Evolutionary conservation across 2,329 filamentous ascomycete species (phyloP), one percentile per base, ranked within the genome.

Genomic region (Aspergillus sp.): DNA sequence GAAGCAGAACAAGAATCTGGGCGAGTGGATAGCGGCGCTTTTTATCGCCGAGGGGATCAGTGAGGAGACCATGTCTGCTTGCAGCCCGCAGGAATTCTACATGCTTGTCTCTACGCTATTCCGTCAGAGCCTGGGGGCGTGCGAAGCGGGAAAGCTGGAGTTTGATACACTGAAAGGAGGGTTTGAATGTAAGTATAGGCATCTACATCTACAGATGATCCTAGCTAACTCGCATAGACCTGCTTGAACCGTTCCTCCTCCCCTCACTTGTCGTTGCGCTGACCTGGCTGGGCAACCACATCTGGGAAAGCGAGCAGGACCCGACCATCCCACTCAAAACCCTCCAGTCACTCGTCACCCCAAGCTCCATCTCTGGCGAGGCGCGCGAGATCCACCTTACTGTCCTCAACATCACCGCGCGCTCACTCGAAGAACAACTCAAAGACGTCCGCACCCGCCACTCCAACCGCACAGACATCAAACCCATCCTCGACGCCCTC

Each of bases 41-140:
- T 88, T 85, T 61, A 81, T 85, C 39, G 83, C 84, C 2, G 84
- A 87, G 67, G 83, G 83, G 1, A 84, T 88, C 41, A 83, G 80
- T 53, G 85, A 88, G 62, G 85, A 88, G 57, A 81, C 86, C 3
- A 85, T 87, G 77, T 83, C 84, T 20, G 80, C 82, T 12, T 88
- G 85, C 68, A 84, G 82, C 41, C 85, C 85, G 2, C 84, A 86
- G 53, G 83, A 86, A 41, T 88, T 88, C 60, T 87, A 87, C 64
- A 69, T 83, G 22, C 78, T 88, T 17, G 83, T 87, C 1, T 80
- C 85, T 6, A 87, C 84, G 0, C 72, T 88, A 1, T 85, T 87
- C 59, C 80, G 80, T 56, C 85, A 88, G 66, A 87, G 82, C 44
- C 73, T 87, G 1, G 74, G 80, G 32, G 85, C 84, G 5, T 84